These are phyloP conservation scores for Naganishia cerealis DNA, from an alignment of 1,284 basidiomycete genomes.

Conservation along the genomic window DNA sequence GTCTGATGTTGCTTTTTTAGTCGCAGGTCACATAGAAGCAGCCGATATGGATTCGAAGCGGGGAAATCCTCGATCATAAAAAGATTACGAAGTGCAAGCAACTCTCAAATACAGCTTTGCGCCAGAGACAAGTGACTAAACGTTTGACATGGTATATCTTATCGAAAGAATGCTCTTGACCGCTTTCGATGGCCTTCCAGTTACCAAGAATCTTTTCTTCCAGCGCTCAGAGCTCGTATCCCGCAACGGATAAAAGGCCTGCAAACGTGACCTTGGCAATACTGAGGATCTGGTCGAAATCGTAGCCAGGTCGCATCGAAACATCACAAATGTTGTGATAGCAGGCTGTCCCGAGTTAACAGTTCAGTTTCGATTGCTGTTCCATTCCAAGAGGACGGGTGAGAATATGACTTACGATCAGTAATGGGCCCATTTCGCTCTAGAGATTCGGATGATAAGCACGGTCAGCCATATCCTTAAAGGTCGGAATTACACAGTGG, in stretches of 20 bases:
- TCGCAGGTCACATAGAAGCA: no score
- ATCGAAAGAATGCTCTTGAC: no score
- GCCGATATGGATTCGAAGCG: no score
- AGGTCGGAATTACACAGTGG: neutral
- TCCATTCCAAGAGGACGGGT: neutral
- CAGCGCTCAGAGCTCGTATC: constrained; percentile 33
- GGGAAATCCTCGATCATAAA: no score
- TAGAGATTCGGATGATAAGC: constrained; percentile 34
- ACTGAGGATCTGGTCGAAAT: constrained; percentile 71
- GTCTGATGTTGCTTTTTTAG: no score
- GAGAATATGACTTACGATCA: constrained; percentile 66
- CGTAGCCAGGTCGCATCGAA: constrained; percentile 72
- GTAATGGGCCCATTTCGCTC: constrained; percentile 77
- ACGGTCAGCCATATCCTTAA: neutral
- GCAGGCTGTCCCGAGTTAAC: constrained; percentile 1
- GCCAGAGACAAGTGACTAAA: no score
- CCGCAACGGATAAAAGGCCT: constrained; percentile 47
- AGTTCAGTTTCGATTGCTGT: neutral
- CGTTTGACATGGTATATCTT: no score
- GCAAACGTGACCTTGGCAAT: constrained; percentile 76
- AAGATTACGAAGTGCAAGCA: no score
- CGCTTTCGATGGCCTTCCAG: no score
- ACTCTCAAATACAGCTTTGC: no score
- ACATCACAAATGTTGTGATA: constrained; percentile 65
- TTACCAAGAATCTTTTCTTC: no score